A percentile compares a stretch with the other conserved stretches of the same genome.
Conservation (phyloP, 441 rosid genomes). For the Capsella rubella region DNA sequence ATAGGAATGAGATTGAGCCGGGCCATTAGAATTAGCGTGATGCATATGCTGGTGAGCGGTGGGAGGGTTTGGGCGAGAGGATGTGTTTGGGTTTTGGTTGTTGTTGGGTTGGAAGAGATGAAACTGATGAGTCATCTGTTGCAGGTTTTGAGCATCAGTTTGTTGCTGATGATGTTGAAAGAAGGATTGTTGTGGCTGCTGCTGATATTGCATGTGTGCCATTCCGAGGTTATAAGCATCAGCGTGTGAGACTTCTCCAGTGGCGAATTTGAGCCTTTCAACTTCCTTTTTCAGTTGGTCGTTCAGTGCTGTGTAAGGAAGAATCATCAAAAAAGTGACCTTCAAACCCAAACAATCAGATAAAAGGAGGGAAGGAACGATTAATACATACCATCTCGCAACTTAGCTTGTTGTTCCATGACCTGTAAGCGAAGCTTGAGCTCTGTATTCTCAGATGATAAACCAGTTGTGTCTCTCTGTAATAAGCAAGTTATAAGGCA, state of each 20-base stretch:
- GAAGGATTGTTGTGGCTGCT: conserved; percentile 58
- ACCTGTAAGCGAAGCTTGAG: conserved; percentile 91
- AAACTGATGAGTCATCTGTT: conserved; percentile 61
- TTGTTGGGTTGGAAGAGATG: conserved; percentile 60
- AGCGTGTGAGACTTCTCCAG: conserved; percentile 77
- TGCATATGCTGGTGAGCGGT: conserved; percentile 51
- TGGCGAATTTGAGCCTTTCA: conserved; percentile 82
- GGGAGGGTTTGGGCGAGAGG: conserved; percentile 50
- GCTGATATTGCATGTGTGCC: conserved; percentile 59
- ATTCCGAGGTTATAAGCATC: conserved; percentile 78
- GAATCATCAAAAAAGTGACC: conserved; percentile 8
- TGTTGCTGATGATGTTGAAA: conserved; percentile 56
- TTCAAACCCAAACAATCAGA: conserved; percentile 6
- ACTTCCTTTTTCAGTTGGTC: conserved; percentile 92
- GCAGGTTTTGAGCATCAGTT: conserved; percentile 53
- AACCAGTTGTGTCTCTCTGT: conserved; percentile 90
- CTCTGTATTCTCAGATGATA: conserved; percentile 84
- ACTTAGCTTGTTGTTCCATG: conserved; percentile 93
- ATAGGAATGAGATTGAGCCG: conserved; percentile 55
- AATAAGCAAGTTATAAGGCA: conserved; percentile 35
- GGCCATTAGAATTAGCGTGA: conserved; percentile 29
- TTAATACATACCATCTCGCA: conserved; percentile 75
- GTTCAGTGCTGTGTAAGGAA: conserved; percentile 65
- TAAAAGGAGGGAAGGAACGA: not conserved
- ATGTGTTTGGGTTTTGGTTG: conserved; percentile 40